Evolutionary conservation across 1,284 basidiomycete genomes (phyloP).

Genomic region (Cryptococcus floricola): DNA sequence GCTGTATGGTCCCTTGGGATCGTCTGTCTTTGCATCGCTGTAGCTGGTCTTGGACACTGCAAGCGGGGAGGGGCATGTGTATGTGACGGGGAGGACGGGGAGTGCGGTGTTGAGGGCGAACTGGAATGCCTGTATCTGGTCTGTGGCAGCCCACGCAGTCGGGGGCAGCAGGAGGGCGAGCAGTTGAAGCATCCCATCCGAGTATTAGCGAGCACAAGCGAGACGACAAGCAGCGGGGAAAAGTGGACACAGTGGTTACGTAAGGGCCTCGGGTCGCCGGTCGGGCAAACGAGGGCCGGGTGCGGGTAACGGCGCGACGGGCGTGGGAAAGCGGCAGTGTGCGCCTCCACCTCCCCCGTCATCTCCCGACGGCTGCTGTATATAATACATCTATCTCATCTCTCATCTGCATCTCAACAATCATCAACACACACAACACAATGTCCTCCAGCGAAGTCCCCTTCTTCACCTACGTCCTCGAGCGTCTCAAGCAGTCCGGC

Average conservation of each 20-base stretch:
- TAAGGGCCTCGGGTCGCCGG: neutral
- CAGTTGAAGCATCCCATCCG: neutral
- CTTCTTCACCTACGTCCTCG: slow-evolving; percentile 67
- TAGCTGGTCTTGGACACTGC: slow-evolving; percentile 15
- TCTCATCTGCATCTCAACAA: neutral
- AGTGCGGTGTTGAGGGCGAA: slow-evolving; percentile 18
- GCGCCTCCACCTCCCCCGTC: neutral
- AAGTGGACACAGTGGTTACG: neutral
- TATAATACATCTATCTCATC: neutral
- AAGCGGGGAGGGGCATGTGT: slow-evolving; percentile 23
- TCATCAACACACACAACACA: neutral
- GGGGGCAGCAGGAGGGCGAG: slow-evolving; percentile 2
- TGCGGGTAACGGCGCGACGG: neutral
- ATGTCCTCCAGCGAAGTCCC: slow-evolving; percentile 48
- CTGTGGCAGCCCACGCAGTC: slow-evolving; percentile 20
- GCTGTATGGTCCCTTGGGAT: slow-evolving; percentile 26
- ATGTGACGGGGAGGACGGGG: slow-evolving; percentile 17
- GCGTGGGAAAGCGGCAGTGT: neutral
- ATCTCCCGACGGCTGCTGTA: neutral
- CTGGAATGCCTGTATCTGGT: slow-evolving; percentile 24
- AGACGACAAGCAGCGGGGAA: neutral
- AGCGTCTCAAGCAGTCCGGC: slow-evolving; percentile 56
- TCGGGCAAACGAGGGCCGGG: no score
- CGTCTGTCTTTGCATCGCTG: slow-evolving; percentile 16
- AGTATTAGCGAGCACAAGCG: neutral